Conservation (phyloP, 768 basidiomycete species). For the Boletus reticuloceps region DNA sequence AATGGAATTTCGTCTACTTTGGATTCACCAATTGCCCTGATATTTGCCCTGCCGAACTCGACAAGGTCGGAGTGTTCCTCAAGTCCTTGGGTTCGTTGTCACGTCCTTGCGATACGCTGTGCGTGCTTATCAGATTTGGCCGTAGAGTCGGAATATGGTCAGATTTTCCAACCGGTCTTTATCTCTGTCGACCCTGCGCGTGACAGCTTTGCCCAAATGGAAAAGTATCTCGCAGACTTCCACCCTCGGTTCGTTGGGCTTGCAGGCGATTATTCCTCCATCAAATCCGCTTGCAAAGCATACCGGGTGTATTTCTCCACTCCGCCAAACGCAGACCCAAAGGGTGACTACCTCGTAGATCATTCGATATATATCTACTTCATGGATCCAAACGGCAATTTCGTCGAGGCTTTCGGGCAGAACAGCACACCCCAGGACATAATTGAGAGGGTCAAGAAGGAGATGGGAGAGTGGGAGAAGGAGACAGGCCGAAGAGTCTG, state of each 20-base stretch:
- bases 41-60: constrained; percentile 96
- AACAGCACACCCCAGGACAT: constrained; percentile 68
- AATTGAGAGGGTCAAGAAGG: constrained; percentile 55
- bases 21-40: constrained; percentile 99
- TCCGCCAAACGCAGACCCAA: constrained; percentile 79
- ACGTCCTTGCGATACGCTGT: background rate
- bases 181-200: constrained; percentile 96
- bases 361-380: constrained; percentile 97
- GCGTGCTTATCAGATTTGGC: constrained; percentile 6
- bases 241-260: constrained; percentile 89
- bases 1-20: constrained; percentile 93
- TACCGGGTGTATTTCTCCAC: constrained; percentile 99
- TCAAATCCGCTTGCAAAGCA: constrained; percentile 88
- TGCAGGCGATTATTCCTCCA: constrained; percentile 78
- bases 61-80: constrained; percentile 85
- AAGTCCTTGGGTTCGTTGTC: constrained; percentile 60
- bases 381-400: constrained; percentile 93
- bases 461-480: constrained; percentile 41
- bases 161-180: constrained; percentile 85
- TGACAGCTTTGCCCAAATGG: constrained; percentile 63
- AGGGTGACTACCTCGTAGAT: constrained; percentile 96
- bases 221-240: constrained; percentile 76
- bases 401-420: constrained; percentile 97
- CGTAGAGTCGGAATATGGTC: constrained; percentile 66
- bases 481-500: constrained; percentile 33